phyloP scores from a whole-genome alignment of 306 rosid species.

The Rosa persica region DNA sequence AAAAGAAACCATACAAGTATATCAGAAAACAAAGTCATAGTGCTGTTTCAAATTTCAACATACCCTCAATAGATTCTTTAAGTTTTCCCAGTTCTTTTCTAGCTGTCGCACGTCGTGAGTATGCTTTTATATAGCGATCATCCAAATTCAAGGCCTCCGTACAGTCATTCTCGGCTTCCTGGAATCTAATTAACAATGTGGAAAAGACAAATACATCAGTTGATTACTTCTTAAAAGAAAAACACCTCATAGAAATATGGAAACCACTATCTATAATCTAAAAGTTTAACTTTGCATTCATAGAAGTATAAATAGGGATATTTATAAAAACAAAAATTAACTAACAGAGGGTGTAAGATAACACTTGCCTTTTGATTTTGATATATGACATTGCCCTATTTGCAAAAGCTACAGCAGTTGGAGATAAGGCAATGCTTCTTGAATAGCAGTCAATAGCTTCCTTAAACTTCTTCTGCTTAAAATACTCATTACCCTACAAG shows the following conservation, averaged over 20 bases:
- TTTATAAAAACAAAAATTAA: neutral
- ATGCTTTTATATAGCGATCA: conserved; percentile 93
- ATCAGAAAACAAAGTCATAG: conserved; percentile 18
- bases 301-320: neutral
- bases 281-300: conserved; percentile 6
- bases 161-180: conserved; percentile 92
- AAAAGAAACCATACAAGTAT: neutral
- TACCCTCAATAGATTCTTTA: conserved; percentile 85
- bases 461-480: conserved; percentile 86
- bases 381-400: conserved; percentile 95
- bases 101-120: conserved; percentile 86
- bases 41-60: conserved; percentile 24
- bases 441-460: conserved; percentile 93
- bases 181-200: conserved; percentile 51
- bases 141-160: conserved; percentile 92
- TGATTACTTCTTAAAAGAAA: neutral
- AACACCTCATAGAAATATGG: neutral
- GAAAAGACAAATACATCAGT: neutral
- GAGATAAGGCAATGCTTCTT: conserved; percentile 85
- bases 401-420: conserved; percentile 93
- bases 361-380: conserved; percentile 71
- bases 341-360: neutral
- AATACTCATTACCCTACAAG: conserved; percentile 86
- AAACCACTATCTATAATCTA: conserved; percentile 7
- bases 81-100: conserved; percentile 85